Base-by-base conservation (phyloP, 371 early-diverging fungal species). In the Phascolomyces articulosus region DNA sequence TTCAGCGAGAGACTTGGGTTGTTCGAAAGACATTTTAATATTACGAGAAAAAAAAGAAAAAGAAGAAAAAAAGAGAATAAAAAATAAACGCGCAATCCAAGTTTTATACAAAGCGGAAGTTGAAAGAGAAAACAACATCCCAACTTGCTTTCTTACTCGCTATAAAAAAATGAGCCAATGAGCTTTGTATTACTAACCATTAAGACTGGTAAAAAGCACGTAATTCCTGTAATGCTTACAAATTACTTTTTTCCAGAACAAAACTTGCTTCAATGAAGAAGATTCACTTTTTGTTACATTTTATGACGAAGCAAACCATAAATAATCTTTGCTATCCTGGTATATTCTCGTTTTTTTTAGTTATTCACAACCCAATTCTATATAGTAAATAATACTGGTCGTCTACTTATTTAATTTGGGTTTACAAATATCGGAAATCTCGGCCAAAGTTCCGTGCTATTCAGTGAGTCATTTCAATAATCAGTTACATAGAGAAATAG, bases 1-100 rank as follows among this genome's bases (percentile, higher is more conserved):
- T 56, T 71, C 72, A 3, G 24, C 65, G 26, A 72, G 70, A 64
- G 66, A 62, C 54, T 72, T 72, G 69, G 71, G 70, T 64, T 70
- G 9, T 59, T 26, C 16, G 60, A 59, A 47, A 23, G 24, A 24
- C 51, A 51, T 47, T 47, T 44, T 47, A 20, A 47, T 20, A 47
- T 13, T 11, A 34, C 8, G 16, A n/a, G 15, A 20, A 24, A 8
- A 51, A 51, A 51, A 24, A 23, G 7, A 18, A 23, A n/a, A 20
- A 24, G 15, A 51, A 51, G 51, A 24, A 51, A 51, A 20, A 9
- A 51, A 10, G 51, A 20, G 7, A 20, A 24, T 18, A 51, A 51
- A n/a, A n/a, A n/a, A n/a, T n/a, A n/a, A 24, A 51, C 51, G 51
- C 51, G 26, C 20, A 51, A 51, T 51, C 51, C 4, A n/a, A 16